phyloP scores from a whole-genome alignment of 306 rosid species.

The Malus orientalis region DNA sequence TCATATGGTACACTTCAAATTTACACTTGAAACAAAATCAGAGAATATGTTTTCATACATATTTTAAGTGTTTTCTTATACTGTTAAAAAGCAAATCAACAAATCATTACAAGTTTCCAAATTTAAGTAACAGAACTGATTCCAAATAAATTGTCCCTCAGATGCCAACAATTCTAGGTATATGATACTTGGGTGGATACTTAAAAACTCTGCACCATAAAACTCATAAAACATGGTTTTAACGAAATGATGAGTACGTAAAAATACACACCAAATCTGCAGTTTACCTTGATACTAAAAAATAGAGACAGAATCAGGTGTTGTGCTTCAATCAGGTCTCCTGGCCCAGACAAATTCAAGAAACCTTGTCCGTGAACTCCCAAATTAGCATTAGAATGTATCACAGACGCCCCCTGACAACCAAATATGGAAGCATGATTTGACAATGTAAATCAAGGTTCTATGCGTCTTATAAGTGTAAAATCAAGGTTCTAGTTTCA shows the following conservation, averaged over 20 bases:
- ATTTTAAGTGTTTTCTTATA: background rate
- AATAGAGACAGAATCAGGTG: conserved; percentile 74
- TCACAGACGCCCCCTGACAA: conserved; percentile 75
- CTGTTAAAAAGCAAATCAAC: background rate
- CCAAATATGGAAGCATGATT: conserved; percentile 15
- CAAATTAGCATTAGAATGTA: conserved; percentile 89
- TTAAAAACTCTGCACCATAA: background rate
- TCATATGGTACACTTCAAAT: background rate
- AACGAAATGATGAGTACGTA: background rate
- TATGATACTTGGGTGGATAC: background rate
- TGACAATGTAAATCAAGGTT: conserved; percentile 12
- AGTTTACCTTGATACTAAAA: conserved; percentile 64
- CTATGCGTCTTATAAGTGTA: background rate
- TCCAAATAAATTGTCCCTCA: background rate
- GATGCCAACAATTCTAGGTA: background rate
- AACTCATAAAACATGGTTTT: background rate
- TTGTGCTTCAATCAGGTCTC: conserved; percentile 88
- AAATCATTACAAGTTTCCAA: background rate
- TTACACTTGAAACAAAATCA: background rate
- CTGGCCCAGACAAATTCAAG: conserved; percentile 90
- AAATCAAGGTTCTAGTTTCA: conserved; percentile 11
- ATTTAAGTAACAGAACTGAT: background rate
- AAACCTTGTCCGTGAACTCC: conserved; percentile 97
- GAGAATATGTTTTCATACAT: background rate
- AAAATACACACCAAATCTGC: conserved; percentile 7